Evolutionary conservation across 345 rosid species (phyloP), one percentile per base, ranked within the genome.

Genomic region (Capsella bursapastoris): DNA sequence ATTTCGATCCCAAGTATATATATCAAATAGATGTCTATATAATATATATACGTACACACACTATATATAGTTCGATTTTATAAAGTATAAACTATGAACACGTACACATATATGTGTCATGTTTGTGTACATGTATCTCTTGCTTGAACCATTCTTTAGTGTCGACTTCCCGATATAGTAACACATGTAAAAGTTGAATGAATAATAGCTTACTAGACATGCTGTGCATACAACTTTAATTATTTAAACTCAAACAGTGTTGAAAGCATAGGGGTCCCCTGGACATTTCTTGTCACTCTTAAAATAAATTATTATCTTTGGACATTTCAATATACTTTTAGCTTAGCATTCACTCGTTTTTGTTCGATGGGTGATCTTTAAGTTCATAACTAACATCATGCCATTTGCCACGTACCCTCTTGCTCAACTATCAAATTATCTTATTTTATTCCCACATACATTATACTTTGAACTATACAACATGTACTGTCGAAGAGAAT

Each of bases 231-330:
- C 8, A 47, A 34, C 18, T 53, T 68, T 40, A 14, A 75, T 68
- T 61, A 61, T 51, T 76, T 56, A 56, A 76, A 15, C 34, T 18
- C 35, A 44, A 29, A 76, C 22, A 61, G 51, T 22, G 25, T 48
- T 68, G 56, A 60, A 68, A 43, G 43, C 74, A 44, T 6, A 47
- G 15, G 53, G 79, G 80, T 70, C 80, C 80, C 79, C 51, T 69
- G 40, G 31, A 41, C 31, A 40, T 35, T 59, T 69, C 56, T 44
- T 68, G 60, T 47, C 73, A 52, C 74, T 61, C 22, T 22, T 43
- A 7, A 60, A 53, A 29, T 41, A 29, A 27, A 50, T 14, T 60
- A 5, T 28, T 41, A 16, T 76, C 15, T 68, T 51, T 69, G 34
- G 41, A 56, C 28, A 68, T 43, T 25, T 38, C 25, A 27, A 18